Conservation (phyloP, 163 green algal species). For the Scenedesmus sp. region DNA sequence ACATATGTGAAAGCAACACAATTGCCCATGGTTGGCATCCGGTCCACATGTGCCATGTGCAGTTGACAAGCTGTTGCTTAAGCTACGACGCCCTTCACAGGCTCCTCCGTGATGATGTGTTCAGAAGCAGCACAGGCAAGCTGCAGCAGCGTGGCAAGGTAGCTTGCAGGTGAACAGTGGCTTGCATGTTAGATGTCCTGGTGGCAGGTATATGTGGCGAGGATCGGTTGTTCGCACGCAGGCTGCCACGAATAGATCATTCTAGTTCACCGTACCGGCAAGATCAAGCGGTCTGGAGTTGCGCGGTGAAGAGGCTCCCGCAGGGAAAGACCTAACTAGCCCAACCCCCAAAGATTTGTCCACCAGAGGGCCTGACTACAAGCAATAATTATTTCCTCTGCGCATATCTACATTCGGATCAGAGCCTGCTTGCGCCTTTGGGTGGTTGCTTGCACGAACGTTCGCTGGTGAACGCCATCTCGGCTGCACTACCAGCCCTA, state of each 20-base stretch:
- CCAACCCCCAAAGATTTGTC: not conserved
- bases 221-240: not conserved
- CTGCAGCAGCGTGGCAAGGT: not conserved
- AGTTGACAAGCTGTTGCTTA: not conserved
- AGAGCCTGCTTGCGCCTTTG: not conserved
- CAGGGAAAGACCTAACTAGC: not conserved
- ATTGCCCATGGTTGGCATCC: not conserved
- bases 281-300: not conserved
- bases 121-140: not conserved
- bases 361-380: not conserved
- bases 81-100: too few species aligned
- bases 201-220: not conserved
- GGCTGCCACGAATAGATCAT: not conserved
- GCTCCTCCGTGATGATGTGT: too few species aligned
- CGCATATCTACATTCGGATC: not conserved
- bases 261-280: not conserved
- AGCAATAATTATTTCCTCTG: not conserved
- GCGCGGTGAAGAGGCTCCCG: not conserved
- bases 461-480: slow-evolving; percentile 11
- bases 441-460: not conserved
- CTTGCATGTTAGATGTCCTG: not conserved
- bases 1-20: too few species aligned
- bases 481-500: slow-evolving; percentile 1
- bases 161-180: not conserved
- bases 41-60: not conserved